A percentile compares a stretch with the other conserved stretches of the same genome.
phyloP scores from a whole-genome alignment of 139 green algal genomes.

The Trebouxia sp. region DNA sequence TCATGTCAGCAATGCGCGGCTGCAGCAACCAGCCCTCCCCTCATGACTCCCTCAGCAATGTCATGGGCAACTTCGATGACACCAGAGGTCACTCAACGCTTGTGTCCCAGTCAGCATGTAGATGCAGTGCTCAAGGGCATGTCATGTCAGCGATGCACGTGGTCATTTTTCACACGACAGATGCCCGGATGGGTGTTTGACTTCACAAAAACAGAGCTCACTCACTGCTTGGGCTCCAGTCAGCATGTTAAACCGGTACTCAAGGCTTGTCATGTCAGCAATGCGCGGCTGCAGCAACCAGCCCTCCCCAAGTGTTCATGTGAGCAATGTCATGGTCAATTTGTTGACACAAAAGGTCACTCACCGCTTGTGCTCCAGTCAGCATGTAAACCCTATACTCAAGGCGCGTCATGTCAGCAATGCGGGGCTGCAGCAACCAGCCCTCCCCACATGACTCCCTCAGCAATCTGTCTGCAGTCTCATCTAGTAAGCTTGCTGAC shows the following conservation, averaged over 20 bases:
- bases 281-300: constrained; percentile 36
- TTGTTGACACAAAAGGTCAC: background rate
- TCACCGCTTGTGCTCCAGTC: constrained; percentile 10
- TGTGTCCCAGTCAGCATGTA: too few relatives aligned
- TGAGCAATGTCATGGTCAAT: background rate
- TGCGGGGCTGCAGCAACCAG: constrained; percentile 34
- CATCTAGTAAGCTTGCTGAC: background rate
- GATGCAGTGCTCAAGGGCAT: too few relatives aligned
- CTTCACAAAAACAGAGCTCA: background rate
- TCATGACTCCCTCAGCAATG: background rate
- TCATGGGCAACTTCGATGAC: too few relatives aligned
- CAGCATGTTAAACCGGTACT: too few relatives aligned
- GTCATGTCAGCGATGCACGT: too few relatives aligned
- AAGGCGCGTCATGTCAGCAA: constrained; percentile 28
- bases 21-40: constrained; percentile 32
- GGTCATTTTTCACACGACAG: too few relatives aligned
- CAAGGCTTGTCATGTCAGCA: too few relatives aligned
- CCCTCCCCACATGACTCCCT: constrained; percentile 31
- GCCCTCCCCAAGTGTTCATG: constrained; percentile 28
- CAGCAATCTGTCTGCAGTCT: constrained; percentile 7
- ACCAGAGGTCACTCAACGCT: too few relatives aligned
- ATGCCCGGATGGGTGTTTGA: too few relatives aligned
- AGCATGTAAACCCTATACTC: constrained; percentile 29
- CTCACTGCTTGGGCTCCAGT: too few relatives aligned
- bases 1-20: constrained; percentile 25